Base-by-base conservation (phyloP, 495 filamentous ascomycete species). In the Xylaria intraflava region DNA sequence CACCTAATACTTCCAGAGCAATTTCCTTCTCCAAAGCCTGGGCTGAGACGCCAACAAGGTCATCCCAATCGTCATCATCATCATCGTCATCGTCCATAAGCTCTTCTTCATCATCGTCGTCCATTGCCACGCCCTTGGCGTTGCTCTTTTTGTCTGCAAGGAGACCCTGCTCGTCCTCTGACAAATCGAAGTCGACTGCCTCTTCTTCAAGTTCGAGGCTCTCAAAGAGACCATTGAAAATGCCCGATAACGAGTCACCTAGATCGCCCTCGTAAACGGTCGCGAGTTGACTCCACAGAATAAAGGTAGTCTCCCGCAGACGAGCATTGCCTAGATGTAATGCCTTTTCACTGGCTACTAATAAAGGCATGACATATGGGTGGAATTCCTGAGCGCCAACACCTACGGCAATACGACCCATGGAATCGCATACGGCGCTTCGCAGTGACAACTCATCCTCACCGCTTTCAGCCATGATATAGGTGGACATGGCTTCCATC, bases 1-100 rank as follows among this genome's bases (percentile, higher is more conserved):
- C 93, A 48, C 92, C 93, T 38, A 96, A 75, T 12, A 96, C 90
- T 71, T 98, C 93, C 38, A 94, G 79, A 39, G 94, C 93, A 53
- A 97, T 95, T 72, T 98, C 93, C 70, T 98, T 96, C 76, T 98
- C 93, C 53, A 95, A 76, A 20, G 92, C 90, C 46, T 96, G 81
- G 36, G 88, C 87, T 23, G 88, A 92, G 29, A 93, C 85, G 53
- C 84, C 84, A 17, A 66, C 73, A 31, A 80, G 76, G 54, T 94
- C 90, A 66, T 92, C 87, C 85, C 86, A 90, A 38, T 85, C 87
- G 46, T 89, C 87, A 20, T 90, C 87, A 38, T 86, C 84, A 23
- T 86, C 86, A 39, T 87, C 83, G 22, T 84, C 74, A 39, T 86
- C 84, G 54, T 77, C 77, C 64, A 72, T 74, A 8, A 70, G 70